Evolutionary conservation across 495 filamentous ascomycete species (phyloP).

Genomic region (Podospora bellae-mahoneyi): DNA sequence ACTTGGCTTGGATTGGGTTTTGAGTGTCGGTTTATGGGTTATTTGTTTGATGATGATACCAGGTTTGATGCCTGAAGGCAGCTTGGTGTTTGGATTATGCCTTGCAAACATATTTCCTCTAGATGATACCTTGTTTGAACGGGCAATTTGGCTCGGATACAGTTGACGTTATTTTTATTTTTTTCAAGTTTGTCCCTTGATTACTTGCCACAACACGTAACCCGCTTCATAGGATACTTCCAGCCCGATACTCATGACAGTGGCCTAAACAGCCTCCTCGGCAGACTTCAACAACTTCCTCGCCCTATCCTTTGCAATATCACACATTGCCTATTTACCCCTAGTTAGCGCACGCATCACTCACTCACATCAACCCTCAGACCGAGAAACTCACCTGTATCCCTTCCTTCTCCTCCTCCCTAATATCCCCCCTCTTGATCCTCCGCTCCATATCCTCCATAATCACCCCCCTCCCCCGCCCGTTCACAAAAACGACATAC

Average conservation of each 20-base stretch:
- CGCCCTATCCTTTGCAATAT: conserved; percentile 47
- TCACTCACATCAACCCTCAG: neutral
- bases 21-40: neutral
- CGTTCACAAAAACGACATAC: conserved; percentile 94
- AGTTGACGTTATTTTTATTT: neutral
- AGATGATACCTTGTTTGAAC: neutral
- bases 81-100: neutral
- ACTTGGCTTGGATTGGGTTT: neutral
- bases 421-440: conserved; percentile 65
- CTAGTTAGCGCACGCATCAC: neutral
- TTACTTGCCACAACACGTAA: too few relatives aligned
- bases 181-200: neutral
- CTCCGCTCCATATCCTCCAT: conserved; percentile 81
- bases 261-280: conserved; percentile 16
- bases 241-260: too few relatives aligned
- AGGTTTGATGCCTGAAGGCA: neutral
- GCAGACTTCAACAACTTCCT: conserved; percentile 37
- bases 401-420: conserved; percentile 66
- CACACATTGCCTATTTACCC: conserved; percentile 46
- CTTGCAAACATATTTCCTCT: neutral
- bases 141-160: neutral
- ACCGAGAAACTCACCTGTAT: conserved; percentile 59
- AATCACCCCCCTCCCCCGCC: conserved; percentile 65
- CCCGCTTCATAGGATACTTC: too few relatives aligned
- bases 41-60: neutral